Percentiles rank a stretch among this genome's conserved stretches.
Evolutionary conservation across 2,329 filamentous ascomycete genomes (phyloP).

Genomic region (Rosellinia necatrix): DNA sequence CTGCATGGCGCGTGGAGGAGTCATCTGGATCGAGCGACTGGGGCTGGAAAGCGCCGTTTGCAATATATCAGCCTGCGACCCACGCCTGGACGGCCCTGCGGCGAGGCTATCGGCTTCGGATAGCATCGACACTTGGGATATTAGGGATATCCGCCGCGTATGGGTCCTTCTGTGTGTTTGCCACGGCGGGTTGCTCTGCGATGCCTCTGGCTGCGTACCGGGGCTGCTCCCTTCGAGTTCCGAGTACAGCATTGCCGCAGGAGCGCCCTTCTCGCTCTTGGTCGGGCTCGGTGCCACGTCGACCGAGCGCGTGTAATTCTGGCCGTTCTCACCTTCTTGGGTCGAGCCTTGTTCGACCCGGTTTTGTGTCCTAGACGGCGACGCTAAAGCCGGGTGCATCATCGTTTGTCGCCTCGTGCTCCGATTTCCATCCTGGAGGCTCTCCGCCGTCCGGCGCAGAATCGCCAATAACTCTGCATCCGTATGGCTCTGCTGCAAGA

Average conservation of each 20-base stretch:
- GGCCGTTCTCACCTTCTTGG: background rate
- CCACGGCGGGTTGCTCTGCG: slow-evolving; percentile 16
- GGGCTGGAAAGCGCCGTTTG: slow-evolving; percentile 50
- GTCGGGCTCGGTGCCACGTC: slow-evolving; percentile 31
- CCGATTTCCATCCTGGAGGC: slow-evolving; percentile 49
- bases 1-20: background rate
- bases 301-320: background rate
- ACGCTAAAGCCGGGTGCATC: slow-evolving; percentile 20
- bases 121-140: slow-evolving; percentile 40
- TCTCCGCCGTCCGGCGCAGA: slow-evolving; percentile 56
- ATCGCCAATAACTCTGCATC: slow-evolving; percentile 58
- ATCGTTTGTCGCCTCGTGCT: slow-evolving; percentile 39
- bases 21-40: slow-evolving; percentile 39
- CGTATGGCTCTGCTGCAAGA: slow-evolving; percentile 33
- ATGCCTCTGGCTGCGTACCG: background rate
- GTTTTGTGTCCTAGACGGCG: background rate
- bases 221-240: slow-evolving; percentile 34
- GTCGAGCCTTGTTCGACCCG: background rate
- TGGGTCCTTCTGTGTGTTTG: slow-evolving; percentile 26
- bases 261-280: slow-evolving; percentile 40
- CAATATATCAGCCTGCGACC: slow-evolving; percentile 41
- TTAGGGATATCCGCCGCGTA: slow-evolving; percentile 31
- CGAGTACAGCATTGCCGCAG: slow-evolving; percentile 28
- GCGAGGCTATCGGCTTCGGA: slow-evolving; percentile 51
- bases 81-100: slow-evolving; percentile 39